These are phyloP conservation scores for Hyaloscypha variabilis DNA, from an alignment of 495 filamentous ascomycete species.

Conservation along the genomic window DNA sequence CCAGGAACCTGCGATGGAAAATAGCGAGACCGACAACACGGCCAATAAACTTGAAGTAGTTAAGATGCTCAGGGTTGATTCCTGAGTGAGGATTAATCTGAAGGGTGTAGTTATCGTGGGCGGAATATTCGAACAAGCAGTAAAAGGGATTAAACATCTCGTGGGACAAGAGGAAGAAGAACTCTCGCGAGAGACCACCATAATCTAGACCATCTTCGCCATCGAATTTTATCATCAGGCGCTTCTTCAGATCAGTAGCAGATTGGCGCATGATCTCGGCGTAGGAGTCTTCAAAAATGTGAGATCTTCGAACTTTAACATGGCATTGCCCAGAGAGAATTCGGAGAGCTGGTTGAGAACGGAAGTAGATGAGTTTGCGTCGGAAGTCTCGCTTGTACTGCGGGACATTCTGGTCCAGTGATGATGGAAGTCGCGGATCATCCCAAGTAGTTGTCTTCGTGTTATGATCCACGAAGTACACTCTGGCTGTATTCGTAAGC, in stretches of 20 bases:
- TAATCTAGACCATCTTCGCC: constrained; percentile 98
- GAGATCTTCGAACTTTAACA: constrained; percentile 92
- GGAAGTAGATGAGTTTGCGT: constrained; percentile 98
- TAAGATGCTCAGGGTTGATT: constrained; percentile 98
- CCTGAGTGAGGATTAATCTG: constrained; percentile 99
- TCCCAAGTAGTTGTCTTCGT: constrained; percentile 99
- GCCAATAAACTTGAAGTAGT: constrained; percentile 99
- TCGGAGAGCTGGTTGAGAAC: constrained; percentile 93
- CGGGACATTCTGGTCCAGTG: constrained; percentile 95
- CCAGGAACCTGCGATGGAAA: constrained; percentile 96
- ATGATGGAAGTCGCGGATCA: constrained; percentile 92
- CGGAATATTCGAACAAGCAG: constrained; percentile 99
- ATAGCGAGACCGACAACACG: constrained; percentile 97
- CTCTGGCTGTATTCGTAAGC: constrained; percentile 93
- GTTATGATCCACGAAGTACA: constrained; percentile 99
- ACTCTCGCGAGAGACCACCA: constrained; percentile 97
- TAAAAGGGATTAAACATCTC: constrained; percentile 99
- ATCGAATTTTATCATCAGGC: constrained; percentile 99
- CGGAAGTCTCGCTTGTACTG: constrained; percentile 99
- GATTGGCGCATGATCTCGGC: constrained; percentile 97
- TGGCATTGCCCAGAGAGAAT: constrained; percentile 97
- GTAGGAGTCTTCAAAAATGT: constrained; percentile 99
- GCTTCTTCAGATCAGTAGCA: constrained; percentile 95
- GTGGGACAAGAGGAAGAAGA: constrained; percentile 99
- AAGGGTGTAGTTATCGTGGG: constrained; percentile 99